Base-by-base conservation (phyloP, 495 filamentous ascomycete species). In the Penicillium atrosanguineum region DNA sequence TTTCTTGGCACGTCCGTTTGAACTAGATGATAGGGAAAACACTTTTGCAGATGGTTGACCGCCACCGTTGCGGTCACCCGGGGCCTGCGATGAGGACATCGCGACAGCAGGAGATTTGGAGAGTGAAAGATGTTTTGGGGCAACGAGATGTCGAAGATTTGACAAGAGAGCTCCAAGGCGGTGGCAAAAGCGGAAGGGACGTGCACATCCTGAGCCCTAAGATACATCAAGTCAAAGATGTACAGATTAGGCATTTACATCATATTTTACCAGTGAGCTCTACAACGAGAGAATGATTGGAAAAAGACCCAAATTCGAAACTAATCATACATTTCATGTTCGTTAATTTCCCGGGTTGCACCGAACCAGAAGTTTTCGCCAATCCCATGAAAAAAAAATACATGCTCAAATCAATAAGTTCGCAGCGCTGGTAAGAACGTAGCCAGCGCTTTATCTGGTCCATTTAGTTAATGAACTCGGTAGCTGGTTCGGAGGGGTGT, bases 261-360 rank as follows among this genome's bases (percentile, higher is more conserved):
- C 12, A 14, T 8, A 14, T 14, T 14, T 31, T 31, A 7, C 28
- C 1, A 14, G 31, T 14, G 31, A 34, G 1, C 36, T 55, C 25
- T 36, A 26, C 6, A n/a, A 48, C 47, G 46, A 6, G 43, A 38
- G 20, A 29, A 34, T 34, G 31, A 18, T 48, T 15, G 42, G n/a
- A 14, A 16, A 46, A 26, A 21, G 46, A 29, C 28, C 42, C 57
- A 46, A 5, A 4, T 46, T 60, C 25, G 42, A 62, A 59, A 64
- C 59, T 71, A 69, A 60, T 71, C 68, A 62, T 70, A 72, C 69
- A 72, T 53, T 68, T 63, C 65, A 64, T 74, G 52, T 64, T 62
- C 60, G 48, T 69, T 61, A 51, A 63, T 61, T 59, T 52, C 45
- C 63, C 61, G 63, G 63, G 58, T 62, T 56, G 54, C 56, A 64